Evolutionary conservation across 129 eudicot species (phyloP).

Genomic region (Kitagawia praeruptora): DNA sequence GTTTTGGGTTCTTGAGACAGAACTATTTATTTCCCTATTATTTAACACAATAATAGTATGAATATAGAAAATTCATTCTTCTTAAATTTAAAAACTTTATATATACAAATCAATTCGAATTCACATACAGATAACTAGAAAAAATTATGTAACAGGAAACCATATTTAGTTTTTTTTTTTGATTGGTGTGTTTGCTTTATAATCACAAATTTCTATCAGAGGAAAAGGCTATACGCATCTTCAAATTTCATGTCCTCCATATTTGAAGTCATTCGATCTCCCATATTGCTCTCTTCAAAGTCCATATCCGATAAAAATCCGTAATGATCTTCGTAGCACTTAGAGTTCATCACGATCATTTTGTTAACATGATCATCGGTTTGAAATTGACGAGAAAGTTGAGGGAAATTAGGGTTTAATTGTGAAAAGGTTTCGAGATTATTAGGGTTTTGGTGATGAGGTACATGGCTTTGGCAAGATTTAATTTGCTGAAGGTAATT

Average conservation of each 20-base stretch:
- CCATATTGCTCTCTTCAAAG: conserved; percentile 22
- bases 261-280: conserved; percentile 15
- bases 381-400: conserved; percentile 22
- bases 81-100: too few relatives aligned
- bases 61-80: too few relatives aligned
- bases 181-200: background rate
- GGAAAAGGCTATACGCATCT: conserved; percentile 23
- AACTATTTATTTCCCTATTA: too few relatives aligned
- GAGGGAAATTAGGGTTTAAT: conserved; percentile 32
- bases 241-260: conserved; percentile 43
- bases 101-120: too few relatives aligned
- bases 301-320: conserved; percentile 46
- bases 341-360: conserved; percentile 19
- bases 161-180: background rate
- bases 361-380: conserved; percentile 1
- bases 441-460: conserved; percentile 28
- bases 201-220: background rate
- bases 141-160: too few relatives aligned
- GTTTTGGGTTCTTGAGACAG: too few relatives aligned
- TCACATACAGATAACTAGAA: background rate
- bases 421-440: conserved; percentile 14
- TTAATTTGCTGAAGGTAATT: conserved; percentile 24
- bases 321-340: conserved; percentile 34
- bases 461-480: conserved; percentile 14
- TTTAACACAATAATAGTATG: too few relatives aligned